Percentiles rank a stretch among this genome's conserved stretches.
Conservation (phyloP, 192 early-diverging fungal species). For the Phycomyces blakesleeanus region DNA sequence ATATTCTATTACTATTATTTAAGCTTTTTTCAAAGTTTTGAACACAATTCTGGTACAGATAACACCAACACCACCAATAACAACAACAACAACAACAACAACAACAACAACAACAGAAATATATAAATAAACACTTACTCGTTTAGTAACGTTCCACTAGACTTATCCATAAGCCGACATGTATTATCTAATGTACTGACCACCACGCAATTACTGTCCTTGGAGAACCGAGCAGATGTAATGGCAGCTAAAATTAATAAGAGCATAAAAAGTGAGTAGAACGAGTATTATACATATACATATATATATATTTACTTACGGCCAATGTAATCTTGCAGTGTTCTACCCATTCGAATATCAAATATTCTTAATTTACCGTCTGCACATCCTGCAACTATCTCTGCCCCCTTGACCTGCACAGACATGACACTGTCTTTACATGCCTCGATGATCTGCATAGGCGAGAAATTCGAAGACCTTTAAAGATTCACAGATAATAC, state of each 20-base stretch:
- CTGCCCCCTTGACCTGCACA: constrained; percentile 61
- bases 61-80: too few species aligned
- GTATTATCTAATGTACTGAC: constrained; percentile 73
- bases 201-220: constrained; percentile 70
- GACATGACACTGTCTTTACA: constrained; percentile 85
- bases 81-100: too few species aligned
- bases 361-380: constrained; percentile 82
- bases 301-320: too few species aligned
- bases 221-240: constrained; percentile 65
- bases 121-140: constrained; percentile 44
- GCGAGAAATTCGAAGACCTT: constrained; percentile 54
- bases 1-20: too few species aligned
- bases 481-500: background rate
- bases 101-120: too few species aligned
- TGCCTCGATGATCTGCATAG: constrained; percentile 82
- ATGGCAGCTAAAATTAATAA: constrained; percentile 75
- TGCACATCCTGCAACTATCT: constrained; percentile 80
- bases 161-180: constrained; percentile 81
- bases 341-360: constrained; percentile 77
- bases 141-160: constrained; percentile 66
- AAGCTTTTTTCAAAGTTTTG: too few species aligned
- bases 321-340: constrained; percentile 68
- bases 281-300: too few species aligned
- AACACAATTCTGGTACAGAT: too few species aligned
- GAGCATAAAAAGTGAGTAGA: too few species aligned